Percentiles rank a stretch among this genome's conserved stretches.
phyloP scores from a whole-genome alignment of 768 basidiomycete genomes.

The Boletellus ananas region DNA sequence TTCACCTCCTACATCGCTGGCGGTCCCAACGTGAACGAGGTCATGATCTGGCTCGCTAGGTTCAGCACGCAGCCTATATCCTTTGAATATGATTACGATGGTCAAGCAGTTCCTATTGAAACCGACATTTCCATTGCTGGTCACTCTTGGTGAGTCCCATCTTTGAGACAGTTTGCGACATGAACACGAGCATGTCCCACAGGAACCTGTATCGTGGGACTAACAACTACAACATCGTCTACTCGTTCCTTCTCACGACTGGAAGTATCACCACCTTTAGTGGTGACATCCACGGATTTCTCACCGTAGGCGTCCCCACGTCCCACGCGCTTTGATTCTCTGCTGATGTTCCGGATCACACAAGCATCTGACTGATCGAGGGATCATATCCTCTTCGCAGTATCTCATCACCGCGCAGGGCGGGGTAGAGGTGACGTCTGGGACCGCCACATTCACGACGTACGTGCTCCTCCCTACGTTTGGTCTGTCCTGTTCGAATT shows the following conservation, averaged over 20 bases:
- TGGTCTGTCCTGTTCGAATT: not conserved
- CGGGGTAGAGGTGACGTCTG: slow-evolving; percentile 60
- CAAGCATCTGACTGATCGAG: slow-evolving; percentile 50
- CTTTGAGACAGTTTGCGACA: not conserved
- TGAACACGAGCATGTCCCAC: not conserved
- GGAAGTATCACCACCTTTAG: slow-evolving; percentile 45
- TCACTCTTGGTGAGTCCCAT: slow-evolving; percentile 41
- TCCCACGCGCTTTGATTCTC: not conserved
- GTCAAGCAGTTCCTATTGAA: slow-evolving; percentile 44
- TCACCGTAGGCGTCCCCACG: slow-evolving; percentile 35
- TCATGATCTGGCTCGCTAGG: slow-evolving; percentile 68
- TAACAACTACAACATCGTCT: slow-evolving; percentile 53
- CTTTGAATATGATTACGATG: slow-evolving; percentile 40
- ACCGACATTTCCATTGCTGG: slow-evolving; percentile 43
- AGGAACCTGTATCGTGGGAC: slow-evolving; percentile 55
- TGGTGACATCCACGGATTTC: slow-evolving; percentile 51
- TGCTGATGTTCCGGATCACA: not conserved
- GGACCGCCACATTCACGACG: slow-evolving; percentile 53
- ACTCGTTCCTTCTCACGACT: slow-evolving; percentile 42
- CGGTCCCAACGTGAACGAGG: slow-evolving; percentile 42
- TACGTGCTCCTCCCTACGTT: slow-evolving; percentile 28
- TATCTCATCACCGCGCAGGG: slow-evolving; percentile 58
- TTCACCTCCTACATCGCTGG: slow-evolving; percentile 54
- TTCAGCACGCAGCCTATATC: slow-evolving; percentile 59
- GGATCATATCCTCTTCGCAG: slow-evolving; percentile 46